A percentile compares a stretch with the other conserved stretches of the same genome.
Evolutionary conservation across 192 early-diverging fungal genomes (phyloP).

Genomic region (Backusella parvicylindrica): DNA sequence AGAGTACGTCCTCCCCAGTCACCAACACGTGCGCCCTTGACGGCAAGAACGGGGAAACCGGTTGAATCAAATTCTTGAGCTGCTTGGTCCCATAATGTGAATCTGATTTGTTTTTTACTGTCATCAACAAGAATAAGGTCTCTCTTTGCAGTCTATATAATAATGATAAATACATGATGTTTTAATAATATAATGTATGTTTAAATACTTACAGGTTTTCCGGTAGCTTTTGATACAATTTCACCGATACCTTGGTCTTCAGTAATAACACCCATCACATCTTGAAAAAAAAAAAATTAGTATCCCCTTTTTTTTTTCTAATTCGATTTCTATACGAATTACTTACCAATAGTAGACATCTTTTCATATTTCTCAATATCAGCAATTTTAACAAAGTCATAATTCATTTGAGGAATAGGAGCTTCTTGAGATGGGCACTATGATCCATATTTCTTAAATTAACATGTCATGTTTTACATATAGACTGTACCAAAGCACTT

Average conservation of each 20-base stretch:
- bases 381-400: conserved; percentile 68
- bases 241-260: conserved; percentile 51
- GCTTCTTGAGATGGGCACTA: conserved; percentile 50
- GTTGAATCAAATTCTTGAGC: conserved; percentile 62
- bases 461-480: background rate
- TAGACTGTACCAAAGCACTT: conserved; percentile 8
- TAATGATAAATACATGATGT: background rate
- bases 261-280: conserved; percentile 78
- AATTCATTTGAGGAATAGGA: conserved; percentile 47
- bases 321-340: no score
- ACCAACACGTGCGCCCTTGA: conserved; percentile 82
- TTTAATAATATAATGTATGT: background rate
- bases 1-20: conserved; percentile 82
- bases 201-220: conserved; percentile 46
- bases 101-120: conserved; percentile 59
- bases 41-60: conserved; percentile 63
- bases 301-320: background rate
- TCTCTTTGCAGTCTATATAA: conserved; percentile 68
- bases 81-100: conserved; percentile 86
- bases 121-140: conserved; percentile 82
- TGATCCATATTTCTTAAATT: background rate
- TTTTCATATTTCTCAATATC: conserved; percentile 69
- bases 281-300: conserved; percentile 34
- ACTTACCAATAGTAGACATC: conserved; percentile 58
- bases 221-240: conserved; percentile 59